Conservation (phyloP, 176 grass and related monocot genomes). For the Lolium rigidum region DNA sequence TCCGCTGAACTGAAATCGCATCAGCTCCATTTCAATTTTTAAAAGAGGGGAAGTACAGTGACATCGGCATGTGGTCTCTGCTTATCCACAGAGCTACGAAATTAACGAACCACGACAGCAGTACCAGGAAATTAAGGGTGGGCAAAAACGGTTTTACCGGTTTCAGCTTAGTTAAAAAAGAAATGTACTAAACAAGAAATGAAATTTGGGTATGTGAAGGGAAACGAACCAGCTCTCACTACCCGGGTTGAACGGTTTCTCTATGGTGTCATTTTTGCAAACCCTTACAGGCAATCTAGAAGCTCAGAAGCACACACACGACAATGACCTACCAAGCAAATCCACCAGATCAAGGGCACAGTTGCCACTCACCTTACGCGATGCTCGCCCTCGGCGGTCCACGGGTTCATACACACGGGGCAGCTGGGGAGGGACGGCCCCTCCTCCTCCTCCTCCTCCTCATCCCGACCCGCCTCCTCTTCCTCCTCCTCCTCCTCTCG, state of each 20-base stretch:
- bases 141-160: too few relatives aligned
- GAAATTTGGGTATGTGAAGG: too few relatives aligned
- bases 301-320: neutral
- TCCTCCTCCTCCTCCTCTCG: constrained; percentile 40
- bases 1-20: neutral
- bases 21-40: neutral
- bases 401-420: constrained; percentile 72
- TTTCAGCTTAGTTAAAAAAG: too few relatives aligned
- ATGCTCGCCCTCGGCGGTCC: constrained; percentile 78
- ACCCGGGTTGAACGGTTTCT: too few relatives aligned
- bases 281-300: neutral
- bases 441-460: constrained; percentile 16
- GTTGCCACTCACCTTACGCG: constrained; percentile 69
- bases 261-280: too few relatives aligned
- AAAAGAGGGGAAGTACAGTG: neutral
- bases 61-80: neutral
- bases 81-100: neutral
- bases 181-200: too few relatives aligned
- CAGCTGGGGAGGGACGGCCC: constrained; percentile 55
- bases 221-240: too few relatives aligned
- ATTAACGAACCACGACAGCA: neutral
- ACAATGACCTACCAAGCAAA: neutral
- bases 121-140: neutral
- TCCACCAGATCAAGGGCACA: neutral
- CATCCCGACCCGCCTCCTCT: constrained; percentile 16